Percentiles rank a stretch among this genome's conserved stretches.
Evolutionary conservation across 192 early-diverging fungal genomes (phyloP).

Genomic region (Coemansia sp.): DNA sequence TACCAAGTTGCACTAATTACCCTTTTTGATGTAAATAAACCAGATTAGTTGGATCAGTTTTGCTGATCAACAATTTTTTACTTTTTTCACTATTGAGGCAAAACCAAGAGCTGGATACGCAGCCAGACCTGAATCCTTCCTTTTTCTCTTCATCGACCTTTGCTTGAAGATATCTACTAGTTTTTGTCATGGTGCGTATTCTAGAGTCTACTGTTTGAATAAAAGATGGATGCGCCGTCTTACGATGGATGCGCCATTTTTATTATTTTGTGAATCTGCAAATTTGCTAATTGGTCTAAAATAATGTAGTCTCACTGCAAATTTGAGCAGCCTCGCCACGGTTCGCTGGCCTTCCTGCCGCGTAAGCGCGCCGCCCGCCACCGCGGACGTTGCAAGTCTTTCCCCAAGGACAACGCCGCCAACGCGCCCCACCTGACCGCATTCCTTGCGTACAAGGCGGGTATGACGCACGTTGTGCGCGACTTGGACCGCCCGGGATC

Average conservation of each 20-base stretch:
- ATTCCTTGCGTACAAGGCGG: constrained; percentile 99
- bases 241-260: constrained; percentile 6
- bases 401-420: constrained; percentile 95
- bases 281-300: neutral
- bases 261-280: neutral
- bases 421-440: constrained; percentile 98
- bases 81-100: no score
- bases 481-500: constrained; percentile 98
- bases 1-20: constrained; percentile 35
- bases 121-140: neutral
- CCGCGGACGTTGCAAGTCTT: constrained; percentile 97
- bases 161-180: neutral
- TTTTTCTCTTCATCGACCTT: neutral
- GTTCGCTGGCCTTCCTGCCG: constrained; percentile 61
- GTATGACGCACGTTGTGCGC: constrained; percentile 99
- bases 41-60: neutral
- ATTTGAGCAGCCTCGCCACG: constrained; percentile 97
- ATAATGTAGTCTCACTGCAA: constrained; percentile 80
- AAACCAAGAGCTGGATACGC: neutral
- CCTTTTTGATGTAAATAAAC: neutral
- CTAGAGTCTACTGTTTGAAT: neutral
- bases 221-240: constrained; percentile 2
- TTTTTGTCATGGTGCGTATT: constrained; percentile 17
- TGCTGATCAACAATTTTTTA: constrained; percentile 1
- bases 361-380: constrained; percentile 75